These are phyloP conservation scores for Cotoneaster glaucophyllus DNA, from an alignment of 306 rosid species.

Conservation along the genomic window DNA sequence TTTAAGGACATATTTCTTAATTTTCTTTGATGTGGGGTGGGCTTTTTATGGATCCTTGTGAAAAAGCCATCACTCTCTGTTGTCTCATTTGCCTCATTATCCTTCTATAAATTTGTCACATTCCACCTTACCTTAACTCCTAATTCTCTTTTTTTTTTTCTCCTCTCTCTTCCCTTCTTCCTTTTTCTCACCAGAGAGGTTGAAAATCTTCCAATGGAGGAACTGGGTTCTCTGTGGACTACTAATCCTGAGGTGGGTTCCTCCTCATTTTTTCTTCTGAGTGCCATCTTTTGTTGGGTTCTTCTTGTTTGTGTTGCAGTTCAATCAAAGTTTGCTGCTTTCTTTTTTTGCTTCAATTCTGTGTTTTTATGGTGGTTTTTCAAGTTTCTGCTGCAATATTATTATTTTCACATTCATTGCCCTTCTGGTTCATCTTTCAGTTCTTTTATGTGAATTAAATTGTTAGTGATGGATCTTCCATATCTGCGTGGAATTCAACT, in stretches of 20 bases:
- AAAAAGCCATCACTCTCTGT: constrained; percentile 11
- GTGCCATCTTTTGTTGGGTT: neutral
- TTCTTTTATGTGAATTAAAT: constrained; percentile 2
- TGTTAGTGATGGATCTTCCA: constrained; percentile 3
- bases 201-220: constrained; percentile 41
- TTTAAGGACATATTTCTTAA: neutral
- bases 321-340: constrained; percentile 3
- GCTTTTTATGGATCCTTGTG: constrained; percentile 25
- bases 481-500: neutral
- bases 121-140: constrained; percentile 20
- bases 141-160: neutral
- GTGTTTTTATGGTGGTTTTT: neutral
- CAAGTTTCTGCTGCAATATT: neutral
- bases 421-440: neutral
- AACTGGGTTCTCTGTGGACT: constrained; percentile 38
- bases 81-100: constrained; percentile 23
- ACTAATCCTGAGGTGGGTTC: constrained; percentile 52
- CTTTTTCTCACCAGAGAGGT: neutral
- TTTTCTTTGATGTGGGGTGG: constrained; percentile 32
- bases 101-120: constrained; percentile 43
- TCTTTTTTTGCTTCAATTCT: neutral
- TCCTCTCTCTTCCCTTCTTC: neutral
- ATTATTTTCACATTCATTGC: constrained; percentile 8
- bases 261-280: constrained; percentile 5
- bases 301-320: constrained; percentile 7